Conservation (phyloP, 495 filamentous ascomycete genomes). For the Aspergillus wentii region DNA sequence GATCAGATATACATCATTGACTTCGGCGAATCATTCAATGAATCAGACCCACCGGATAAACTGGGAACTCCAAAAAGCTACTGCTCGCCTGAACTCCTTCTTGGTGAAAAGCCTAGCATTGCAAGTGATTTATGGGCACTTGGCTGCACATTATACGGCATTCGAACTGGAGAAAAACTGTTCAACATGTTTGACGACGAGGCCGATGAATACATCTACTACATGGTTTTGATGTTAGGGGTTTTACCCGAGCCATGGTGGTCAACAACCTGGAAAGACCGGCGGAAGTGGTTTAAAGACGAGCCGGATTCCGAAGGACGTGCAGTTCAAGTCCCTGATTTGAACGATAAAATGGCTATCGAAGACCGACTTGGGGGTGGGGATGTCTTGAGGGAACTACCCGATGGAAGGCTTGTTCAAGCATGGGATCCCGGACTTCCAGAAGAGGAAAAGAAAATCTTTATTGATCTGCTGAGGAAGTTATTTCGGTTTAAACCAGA, state of each 20-base stretch:
- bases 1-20: not conserved
- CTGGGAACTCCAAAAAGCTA: not conserved
- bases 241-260: not conserved
- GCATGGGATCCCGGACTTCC: not conserved
- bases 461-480: not conserved
- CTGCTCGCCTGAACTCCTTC: not conserved
- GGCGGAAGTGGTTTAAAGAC: not conserved
- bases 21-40: not conserved
- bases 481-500: not conserved
- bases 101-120: not conserved
- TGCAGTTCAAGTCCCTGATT: not conserved
- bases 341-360: not conserved
- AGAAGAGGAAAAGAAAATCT: not conserved
- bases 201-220: not conserved
- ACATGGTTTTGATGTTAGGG: not conserved
- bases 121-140: not conserved
- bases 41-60: not conserved
- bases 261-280: not conserved
- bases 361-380: not conserved
- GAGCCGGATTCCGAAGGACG: not conserved
- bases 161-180: not conserved
- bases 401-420: not conserved
- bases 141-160: not conserved
- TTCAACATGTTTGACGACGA: not conserved
- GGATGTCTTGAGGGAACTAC: not conserved